Percentiles rank a stretch among this genome's conserved stretches.
Conservation (phyloP, 257 asterid species). For the Thymus quinquecostatus region DNA sequence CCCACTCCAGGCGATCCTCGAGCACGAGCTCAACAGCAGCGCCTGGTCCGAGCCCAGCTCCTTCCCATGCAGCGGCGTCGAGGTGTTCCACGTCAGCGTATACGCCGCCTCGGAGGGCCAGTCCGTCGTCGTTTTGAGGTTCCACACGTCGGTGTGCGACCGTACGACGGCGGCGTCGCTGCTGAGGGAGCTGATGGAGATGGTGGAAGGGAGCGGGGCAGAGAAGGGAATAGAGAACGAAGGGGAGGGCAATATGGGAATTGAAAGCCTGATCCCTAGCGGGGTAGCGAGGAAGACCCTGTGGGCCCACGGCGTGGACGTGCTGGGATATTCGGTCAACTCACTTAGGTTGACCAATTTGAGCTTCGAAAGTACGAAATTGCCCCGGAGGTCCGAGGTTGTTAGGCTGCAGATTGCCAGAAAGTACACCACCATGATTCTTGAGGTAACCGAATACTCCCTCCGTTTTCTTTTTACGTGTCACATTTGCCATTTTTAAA, state of each 20-base stretch:
- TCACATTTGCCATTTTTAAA: no score
- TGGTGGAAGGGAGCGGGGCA: conserved; percentile 32
- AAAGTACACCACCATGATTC: conserved; percentile 46
- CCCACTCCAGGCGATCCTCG: conserved; percentile 47
- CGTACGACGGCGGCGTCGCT: conserved; percentile 67
- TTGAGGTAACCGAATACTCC: conserved; percentile 39
- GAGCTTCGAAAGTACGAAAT: conserved; percentile 43
- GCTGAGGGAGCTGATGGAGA: conserved; percentile 66
- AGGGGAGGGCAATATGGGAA: conserved; percentile 52
- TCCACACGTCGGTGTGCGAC: conserved; percentile 70
- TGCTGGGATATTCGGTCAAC: conserved; percentile 66
- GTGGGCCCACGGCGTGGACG: conserved; percentile 71
- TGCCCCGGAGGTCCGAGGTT: conserved; percentile 56
- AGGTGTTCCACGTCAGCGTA: conserved; percentile 37
- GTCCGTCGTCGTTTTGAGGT: conserved; percentile 45
- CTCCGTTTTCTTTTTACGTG: no score
- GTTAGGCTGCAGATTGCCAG: conserved; percentile 52
- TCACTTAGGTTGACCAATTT: conserved; percentile 57
- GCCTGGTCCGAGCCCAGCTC: conserved; percentile 50
- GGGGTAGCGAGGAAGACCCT: conserved; percentile 58
- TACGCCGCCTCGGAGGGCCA: conserved; percentile 42
- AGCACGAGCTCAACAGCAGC: conserved; percentile 56
- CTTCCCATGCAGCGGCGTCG: conserved; percentile 53
- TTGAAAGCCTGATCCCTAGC: conserved; percentile 55
- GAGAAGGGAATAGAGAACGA: conserved; percentile 24